Conservation (phyloP, 2,329 filamentous ascomycete genomes). For the Colletotrichum sp. region DNA sequence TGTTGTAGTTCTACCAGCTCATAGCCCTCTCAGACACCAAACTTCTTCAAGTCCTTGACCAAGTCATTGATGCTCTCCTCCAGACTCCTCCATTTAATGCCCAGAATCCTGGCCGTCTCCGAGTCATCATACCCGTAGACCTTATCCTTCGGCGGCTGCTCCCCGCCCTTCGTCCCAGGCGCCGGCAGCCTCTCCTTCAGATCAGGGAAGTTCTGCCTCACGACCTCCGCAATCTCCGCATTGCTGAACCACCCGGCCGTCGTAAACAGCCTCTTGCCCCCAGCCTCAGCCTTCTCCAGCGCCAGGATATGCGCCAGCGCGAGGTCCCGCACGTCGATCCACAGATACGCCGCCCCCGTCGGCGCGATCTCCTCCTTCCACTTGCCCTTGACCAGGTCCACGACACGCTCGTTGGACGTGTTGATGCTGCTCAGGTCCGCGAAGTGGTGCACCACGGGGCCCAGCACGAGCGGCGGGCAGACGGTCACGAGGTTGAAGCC, state of each 20-base stretch:
- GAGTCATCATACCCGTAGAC: conserved; percentile 63
- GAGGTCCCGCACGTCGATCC: conserved; percentile 62
- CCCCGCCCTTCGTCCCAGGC: conserved; percentile 48
- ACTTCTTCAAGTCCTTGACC: conserved; percentile 40
- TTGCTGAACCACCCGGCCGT: conserved; percentile 53
- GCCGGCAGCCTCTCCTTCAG: conserved; percentile 51
- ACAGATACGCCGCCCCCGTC: conserved; percentile 46
- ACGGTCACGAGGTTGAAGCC: conserved; percentile 57
- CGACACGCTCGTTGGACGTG: conserved; percentile 59
- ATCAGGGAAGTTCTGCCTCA: conserved; percentile 55
- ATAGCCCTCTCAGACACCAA: conserved; percentile 26
- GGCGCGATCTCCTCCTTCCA: conserved; percentile 50
- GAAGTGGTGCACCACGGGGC: conserved; percentile 21
- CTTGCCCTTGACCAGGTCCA: conserved; percentile 52
- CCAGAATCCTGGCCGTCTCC: conserved; percentile 62
- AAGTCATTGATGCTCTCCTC: conserved; percentile 69
- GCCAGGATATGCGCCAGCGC: conserved; percentile 58
- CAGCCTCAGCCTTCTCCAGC: conserved; percentile 51
- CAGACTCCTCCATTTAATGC: conserved; percentile 64
- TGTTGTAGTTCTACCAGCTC: neutral
- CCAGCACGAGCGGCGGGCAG: conserved; percentile 56
- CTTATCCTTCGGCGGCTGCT: conserved; percentile 39
- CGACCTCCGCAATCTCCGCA: conserved; percentile 45
- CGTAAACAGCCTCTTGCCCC: conserved; percentile 56
- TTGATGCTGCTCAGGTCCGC: conserved; percentile 46